Conservation (phyloP, 2,329 filamentous ascomycete genomes). For the Purpureocillium lavendulum region DNA sequence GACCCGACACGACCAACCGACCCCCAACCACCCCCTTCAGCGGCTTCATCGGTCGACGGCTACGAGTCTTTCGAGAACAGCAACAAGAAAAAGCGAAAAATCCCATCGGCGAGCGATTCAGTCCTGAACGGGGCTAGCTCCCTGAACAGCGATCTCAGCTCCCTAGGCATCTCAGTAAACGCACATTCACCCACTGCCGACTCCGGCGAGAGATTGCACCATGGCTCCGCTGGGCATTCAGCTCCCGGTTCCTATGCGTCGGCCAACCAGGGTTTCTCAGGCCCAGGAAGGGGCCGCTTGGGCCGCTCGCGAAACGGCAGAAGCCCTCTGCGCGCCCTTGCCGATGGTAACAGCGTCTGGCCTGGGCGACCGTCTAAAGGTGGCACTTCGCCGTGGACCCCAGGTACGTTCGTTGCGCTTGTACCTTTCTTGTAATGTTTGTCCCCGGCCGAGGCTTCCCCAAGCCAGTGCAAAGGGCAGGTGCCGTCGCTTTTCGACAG, state of each 20-base stretch:
- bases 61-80: constrained; percentile 98
- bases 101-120: constrained; percentile 75
- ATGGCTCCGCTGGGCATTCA: constrained; percentile 16
- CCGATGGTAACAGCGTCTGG: constrained; percentile 52
- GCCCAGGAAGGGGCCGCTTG: constrained; percentile 75
- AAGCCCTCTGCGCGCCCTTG: constrained; percentile 52
- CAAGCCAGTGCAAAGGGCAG: too few species aligned
- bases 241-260: constrained; percentile 43
- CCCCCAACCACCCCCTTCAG: constrained; percentile 54
- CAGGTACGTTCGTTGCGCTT: constrained; percentile 30
- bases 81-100: constrained; percentile 99
- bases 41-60: constrained; percentile 67
- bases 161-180: constrained; percentile 15
- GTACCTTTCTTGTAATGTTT: neutral
- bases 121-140: constrained; percentile 34
- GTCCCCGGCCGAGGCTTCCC: neutral
- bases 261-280: constrained; percentile 58
- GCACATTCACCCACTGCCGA: constrained; percentile 20
- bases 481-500: too few species aligned
- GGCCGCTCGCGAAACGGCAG: constrained; percentile 57
- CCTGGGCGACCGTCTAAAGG: constrained; percentile 37
- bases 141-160: constrained; percentile 31
- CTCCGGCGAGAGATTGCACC: constrained; percentile 13
- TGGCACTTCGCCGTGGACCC: constrained; percentile 34
- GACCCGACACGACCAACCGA: constrained; percentile 37